Evolutionary conservation across 2,329 filamentous ascomycete species (phyloP), one percentile per base, ranked within the genome.

Genomic region (Aspergillus sp.): DNA sequence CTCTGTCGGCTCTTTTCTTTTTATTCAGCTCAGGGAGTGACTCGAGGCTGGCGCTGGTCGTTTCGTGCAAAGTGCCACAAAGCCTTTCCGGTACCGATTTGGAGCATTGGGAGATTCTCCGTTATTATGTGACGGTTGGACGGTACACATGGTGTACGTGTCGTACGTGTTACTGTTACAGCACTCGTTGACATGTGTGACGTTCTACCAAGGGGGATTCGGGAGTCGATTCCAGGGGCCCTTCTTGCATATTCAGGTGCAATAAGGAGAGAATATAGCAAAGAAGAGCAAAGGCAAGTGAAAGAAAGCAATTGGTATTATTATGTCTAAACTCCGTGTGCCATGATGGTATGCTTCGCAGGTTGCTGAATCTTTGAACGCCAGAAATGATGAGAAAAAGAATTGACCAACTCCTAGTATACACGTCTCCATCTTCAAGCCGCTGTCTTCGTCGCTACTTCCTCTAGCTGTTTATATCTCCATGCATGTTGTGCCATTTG

Each of bases 401-500:
- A 19, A 35, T 19, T 13, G 30, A 2, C 3, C 42, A 41, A 49
- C 46, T 13, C 37, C 43, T 25, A 23, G 20, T 35, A 5, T 5
- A 19, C 23, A 17, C 2, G 12, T 41, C 10, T 17, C 27, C 41
- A 55, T 44, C 48, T 44, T 41, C 50, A 47, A 7, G 54, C 37
- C 37, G n/a, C 53, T 7, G 53, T 57, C 41, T 62, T 55, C 10
- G 56, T 64, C 15, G 64, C 65, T 9, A 59, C 41, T 39, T 65
- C 59, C 48, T 68, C 65, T 49, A 67, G 44, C 6, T 56, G 50
- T 27, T 63, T 65, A 44, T 63, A 68, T 44, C 63, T 55, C 65
- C 65, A 68, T 41, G 61, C 62, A 27, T 61, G 65, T 44, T 67
- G 64, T 32, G 60, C 58, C 49, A 68, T 44, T 41, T 65, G 60